Conservation (phyloP, 2,329 filamentous ascomycete genomes). For the Arthrobotrys iridis region DNA sequence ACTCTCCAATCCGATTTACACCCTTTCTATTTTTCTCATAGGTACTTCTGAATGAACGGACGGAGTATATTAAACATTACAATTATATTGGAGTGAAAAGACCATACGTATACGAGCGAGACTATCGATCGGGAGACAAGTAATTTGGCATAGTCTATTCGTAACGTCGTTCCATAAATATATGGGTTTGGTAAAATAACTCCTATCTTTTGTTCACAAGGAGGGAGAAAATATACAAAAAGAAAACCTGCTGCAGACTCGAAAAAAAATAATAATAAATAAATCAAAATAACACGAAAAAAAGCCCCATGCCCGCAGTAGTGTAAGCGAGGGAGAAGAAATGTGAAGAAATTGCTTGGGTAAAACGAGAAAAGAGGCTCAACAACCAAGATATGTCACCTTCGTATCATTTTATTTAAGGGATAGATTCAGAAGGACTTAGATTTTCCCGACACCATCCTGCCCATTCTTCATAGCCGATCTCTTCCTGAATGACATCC, state of each 20-base stretch:
- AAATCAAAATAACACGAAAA: conserved; percentile 19
- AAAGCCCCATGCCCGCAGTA: not conserved
- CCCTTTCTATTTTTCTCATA: too few relatives aligned
- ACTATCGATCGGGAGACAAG: not conserved
- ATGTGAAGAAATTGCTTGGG: conserved; percentile 32
- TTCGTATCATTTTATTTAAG: conserved; percentile 52
- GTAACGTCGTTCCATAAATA: conserved; percentile 42
- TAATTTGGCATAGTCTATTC: conserved; percentile 49
- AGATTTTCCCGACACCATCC: conserved; percentile 41
- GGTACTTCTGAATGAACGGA: too few relatives aligned
- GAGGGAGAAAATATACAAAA: conserved; percentile 19
- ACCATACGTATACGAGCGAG: conserved; percentile 7
- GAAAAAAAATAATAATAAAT: conserved; percentile 42
- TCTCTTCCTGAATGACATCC: conserved; percentile 70
- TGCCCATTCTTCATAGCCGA: conserved; percentile 58
- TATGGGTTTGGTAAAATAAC: conserved; percentile 39
- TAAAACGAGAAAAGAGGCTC: conserved; percentile 23
- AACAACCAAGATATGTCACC: not conserved
- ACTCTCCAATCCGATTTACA: too few relatives aligned
- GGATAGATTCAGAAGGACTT: conserved; percentile 38
- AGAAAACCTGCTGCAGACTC: conserved; percentile 26
- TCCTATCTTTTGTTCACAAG: conserved; percentile 8
- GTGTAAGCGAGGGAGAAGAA: not conserved
- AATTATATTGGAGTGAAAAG: conserved; percentile 3
- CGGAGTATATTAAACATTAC: conserved; percentile 2